These are phyloP conservation scores for Heterobasidion occidentale DNA, from an alignment of 1,284 basidiomycete species.

Conservation along the genomic window DNA sequence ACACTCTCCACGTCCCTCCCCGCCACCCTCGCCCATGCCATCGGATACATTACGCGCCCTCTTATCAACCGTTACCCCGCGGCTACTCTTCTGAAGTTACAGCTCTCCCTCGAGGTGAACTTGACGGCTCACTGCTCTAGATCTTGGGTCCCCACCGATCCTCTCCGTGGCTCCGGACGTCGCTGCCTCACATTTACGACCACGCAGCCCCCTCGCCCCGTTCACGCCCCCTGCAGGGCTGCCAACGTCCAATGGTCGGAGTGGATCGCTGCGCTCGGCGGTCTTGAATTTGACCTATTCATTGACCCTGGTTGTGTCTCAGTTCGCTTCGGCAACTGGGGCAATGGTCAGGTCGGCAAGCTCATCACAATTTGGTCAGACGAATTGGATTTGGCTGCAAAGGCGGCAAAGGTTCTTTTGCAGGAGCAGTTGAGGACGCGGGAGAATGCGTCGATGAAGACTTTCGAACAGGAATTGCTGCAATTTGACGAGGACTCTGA, in stretches of 20 bases:
- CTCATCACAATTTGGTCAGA: conserved; percentile 62
- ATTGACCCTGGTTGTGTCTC: conserved; percentile 71
- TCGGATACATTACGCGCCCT: conserved; percentile 62
- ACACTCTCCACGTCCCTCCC: conserved; percentile 47
- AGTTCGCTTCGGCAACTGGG: conserved; percentile 42
- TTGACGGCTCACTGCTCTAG: conserved; percentile 57
- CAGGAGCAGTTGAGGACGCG: neutral
- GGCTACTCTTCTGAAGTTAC: conserved; percentile 55
- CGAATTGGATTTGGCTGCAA: conserved; percentile 10
- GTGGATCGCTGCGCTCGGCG: conserved; percentile 63
- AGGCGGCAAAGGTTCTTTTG: conserved; percentile 9
- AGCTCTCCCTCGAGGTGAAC: conserved; percentile 61
- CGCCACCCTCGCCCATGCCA: conserved; percentile 60
- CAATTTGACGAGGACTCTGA: conserved; percentile 62
- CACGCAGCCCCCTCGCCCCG: conserved; percentile 56
- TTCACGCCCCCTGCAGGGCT: conserved; percentile 61
- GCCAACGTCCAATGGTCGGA: conserved; percentile 68
- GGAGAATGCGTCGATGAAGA: conserved; percentile 30
- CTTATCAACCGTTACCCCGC: conserved; percentile 47
- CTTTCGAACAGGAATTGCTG: conserved; percentile 62
- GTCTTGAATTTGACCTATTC: conserved; percentile 66
- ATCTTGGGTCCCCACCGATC: conserved; percentile 56
- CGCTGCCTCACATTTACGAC: conserved; percentile 64
- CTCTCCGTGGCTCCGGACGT: conserved; percentile 57
- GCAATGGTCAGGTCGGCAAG: conserved; percentile 26